Conservation (phyloP, 1,284 basidiomycete species). For the Malassezia nana region DNA sequence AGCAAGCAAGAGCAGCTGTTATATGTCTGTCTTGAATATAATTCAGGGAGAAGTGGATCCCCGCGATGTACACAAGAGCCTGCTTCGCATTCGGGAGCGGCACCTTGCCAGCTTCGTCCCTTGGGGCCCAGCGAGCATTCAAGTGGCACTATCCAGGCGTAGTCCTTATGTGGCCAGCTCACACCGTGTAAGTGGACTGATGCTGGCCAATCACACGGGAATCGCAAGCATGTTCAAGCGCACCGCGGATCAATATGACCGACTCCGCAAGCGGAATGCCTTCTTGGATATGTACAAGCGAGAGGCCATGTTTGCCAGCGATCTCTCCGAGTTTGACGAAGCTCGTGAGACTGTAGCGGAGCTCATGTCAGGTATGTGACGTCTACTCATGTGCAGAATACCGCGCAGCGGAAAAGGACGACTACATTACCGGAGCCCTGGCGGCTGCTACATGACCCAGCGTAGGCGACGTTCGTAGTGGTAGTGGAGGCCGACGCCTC, state of each 20-base stretch:
- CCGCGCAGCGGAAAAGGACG: slow-evolving; percentile 39
- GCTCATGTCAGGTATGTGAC: slow-evolving; percentile 31
- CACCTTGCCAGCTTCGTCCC: slow-evolving; percentile 96
- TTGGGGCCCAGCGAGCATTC: slow-evolving; percentile 97
- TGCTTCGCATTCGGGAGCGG: slow-evolving; percentile 88
- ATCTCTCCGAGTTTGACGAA: slow-evolving; percentile 42
- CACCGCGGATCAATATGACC: slow-evolving; percentile 90
- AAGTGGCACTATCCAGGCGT: slow-evolving; percentile 84
- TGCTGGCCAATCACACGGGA: slow-evolving; percentile 98
- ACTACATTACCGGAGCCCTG: slow-evolving; percentile 17
- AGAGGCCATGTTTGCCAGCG: slow-evolving; percentile 56
- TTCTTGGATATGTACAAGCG: slow-evolving; percentile 97
- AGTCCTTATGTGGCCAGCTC: slow-evolving; percentile 79
- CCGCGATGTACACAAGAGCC: slow-evolving; percentile 93
- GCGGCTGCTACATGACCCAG: neutral
- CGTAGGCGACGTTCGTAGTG: neutral
- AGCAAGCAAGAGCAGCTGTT: slow-evolving; percentile 51
- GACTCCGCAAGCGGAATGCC: slow-evolving; percentile 75
- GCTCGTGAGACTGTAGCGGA: slow-evolving; percentile 42
- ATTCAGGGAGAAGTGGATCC: slow-evolving; percentile 96
- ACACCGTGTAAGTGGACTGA: slow-evolving; percentile 85
- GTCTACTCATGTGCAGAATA: slow-evolving; percentile 21
- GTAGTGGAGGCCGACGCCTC: neutral
- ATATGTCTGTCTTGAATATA: slow-evolving; percentile 96
- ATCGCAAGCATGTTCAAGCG: slow-evolving; percentile 76